phyloP scores from a whole-genome alignment of 805 yeast genomes.

The baker's yeast (Saccharomyces cerevisiae) region DNA sequence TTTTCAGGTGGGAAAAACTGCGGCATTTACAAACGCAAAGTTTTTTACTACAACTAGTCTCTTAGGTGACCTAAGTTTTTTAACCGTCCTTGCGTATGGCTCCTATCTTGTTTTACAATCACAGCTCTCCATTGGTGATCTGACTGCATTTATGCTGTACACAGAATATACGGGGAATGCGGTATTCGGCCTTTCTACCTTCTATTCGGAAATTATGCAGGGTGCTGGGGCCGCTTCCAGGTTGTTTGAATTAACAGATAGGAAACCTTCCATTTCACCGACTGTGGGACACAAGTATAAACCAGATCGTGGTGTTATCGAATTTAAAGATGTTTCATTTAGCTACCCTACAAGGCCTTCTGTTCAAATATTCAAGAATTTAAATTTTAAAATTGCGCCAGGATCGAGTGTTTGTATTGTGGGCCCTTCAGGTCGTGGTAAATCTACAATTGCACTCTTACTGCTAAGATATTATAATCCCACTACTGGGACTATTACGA shows the following conservation, averaged over 20 bases:
- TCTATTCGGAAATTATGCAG: constrained; percentile 93
- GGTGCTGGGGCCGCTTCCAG: constrained; percentile 96
- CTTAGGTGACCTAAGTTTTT: constrained; percentile 74
- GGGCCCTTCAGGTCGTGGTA: constrained; percentile 89
- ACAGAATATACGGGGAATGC: constrained; percentile 91
- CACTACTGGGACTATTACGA: constrained; percentile 37
- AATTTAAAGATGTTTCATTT: constrained; percentile 60
- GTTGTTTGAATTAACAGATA: constrained; percentile 76
- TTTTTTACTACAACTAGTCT: constrained; percentile 73
- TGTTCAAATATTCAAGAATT: constrained; percentile 42
- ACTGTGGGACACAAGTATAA: constrained; percentile 47
- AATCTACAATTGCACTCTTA: constrained; percentile 66
- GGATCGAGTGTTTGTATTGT: constrained; percentile 66
- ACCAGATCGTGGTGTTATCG: constrained; percentile 39
- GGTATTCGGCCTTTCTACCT: constrained; percentile 84
- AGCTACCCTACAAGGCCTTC: constrained; percentile 84
- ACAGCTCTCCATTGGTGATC: constrained; percentile 74
- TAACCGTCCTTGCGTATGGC: constrained; percentile 72
- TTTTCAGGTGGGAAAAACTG: constrained; percentile 62
- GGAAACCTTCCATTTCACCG: constrained; percentile 62
- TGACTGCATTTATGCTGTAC: constrained; percentile 89
- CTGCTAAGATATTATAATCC: constrained; percentile 49
- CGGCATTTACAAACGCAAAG: constrained; percentile 72
- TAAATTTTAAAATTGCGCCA: constrained; percentile 41
- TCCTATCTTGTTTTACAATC: constrained; percentile 73